Base-by-base conservation (phyloP, 257 asterid genomes). In the Solanum paucissectum region DNA sequence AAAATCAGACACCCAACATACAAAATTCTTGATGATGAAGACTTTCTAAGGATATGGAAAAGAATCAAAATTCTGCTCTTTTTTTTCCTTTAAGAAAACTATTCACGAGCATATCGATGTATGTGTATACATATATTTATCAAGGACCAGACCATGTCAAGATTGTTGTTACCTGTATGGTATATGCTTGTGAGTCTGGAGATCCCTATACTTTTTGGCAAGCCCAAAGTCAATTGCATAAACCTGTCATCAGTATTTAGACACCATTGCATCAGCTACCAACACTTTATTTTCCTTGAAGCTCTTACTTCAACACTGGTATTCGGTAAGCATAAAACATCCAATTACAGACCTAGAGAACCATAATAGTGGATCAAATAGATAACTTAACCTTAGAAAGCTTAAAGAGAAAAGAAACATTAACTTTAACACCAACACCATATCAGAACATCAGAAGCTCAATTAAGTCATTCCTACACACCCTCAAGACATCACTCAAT, bases 121-220 rank as follows among this genome's bases (percentile, higher is more conserved):
- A 21, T 38, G 5, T 12, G 29, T 2, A 33, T n/a, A n/a, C 32
- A 64, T 33, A 18, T 33, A 16, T 29, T 27, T 23, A 46, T n/a
- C 69, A 81, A 81, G 69, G 20, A 81, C 29, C 42, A 32, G 18
- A 29, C 9, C 37, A 49, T 49, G 40, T 81, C 49, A 49, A 81
- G 18, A 81, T 29, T 81, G 44, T 49, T 29, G 68, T 32, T 49
- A 90, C 93, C 93, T 90, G 89, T 91, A 91, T 55, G 93, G 93
- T 87, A 91, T 90, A 88, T 91, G 93, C 89, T 90, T 91, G 85
- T 90, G 92, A 84, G 93, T 91, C 85, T 91, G 93, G 64, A 91
- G 90, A 87, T 91, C 93, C 86, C 91, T 86, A 86, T 90, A 91
- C 88, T 91, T 91, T 74, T 91, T 91, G 64, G 93, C 93, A 29